These are phyloP conservation scores for Aegilops speltoides DNA, from an alignment of 176 grass and related monocot species.

Conservation along the genomic window DNA sequence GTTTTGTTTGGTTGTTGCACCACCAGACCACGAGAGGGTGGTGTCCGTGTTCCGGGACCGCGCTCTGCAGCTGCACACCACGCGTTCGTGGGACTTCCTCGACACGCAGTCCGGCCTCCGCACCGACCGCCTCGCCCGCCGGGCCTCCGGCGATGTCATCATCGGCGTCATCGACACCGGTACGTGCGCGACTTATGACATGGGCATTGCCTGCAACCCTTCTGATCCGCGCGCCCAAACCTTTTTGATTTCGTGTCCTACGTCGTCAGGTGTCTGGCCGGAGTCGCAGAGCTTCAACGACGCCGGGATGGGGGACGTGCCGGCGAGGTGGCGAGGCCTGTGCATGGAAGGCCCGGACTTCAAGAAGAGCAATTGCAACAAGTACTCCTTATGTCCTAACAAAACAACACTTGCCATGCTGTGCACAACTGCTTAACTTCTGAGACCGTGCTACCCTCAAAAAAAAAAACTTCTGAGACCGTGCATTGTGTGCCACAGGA, in stretches of 20 bases:
- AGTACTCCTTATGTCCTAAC: conserved; percentile 31
- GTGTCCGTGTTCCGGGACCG: conserved; percentile 85
- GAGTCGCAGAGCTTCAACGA: conserved; percentile 90
- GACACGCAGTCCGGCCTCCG: conserved; percentile 70
- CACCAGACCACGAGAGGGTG: conserved; percentile 58
- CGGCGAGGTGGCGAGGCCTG: conserved; percentile 78
- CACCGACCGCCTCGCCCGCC: conserved; percentile 49
- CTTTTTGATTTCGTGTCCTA: not conserved
- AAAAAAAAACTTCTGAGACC: not conserved
- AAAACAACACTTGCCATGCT: not conserved
- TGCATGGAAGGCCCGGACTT: conserved; percentile 98
- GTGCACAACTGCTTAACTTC: not conserved
- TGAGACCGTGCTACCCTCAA: not conserved
- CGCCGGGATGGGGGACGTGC: conserved; percentile 61
- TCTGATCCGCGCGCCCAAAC: not conserved
- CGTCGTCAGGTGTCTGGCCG: conserved; percentile 69
- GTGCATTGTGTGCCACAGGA: conserved; percentile 38
- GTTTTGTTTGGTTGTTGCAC: not conserved
- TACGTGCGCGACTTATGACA: not conserved
- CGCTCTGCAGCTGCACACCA: conserved; percentile 88
- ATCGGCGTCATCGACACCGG: conserved; percentile 86
- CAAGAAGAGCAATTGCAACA: conserved; percentile 86
- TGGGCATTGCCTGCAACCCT: not conserved
- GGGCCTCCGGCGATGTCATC: conserved; percentile 78
- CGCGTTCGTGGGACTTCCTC: conserved; percentile 93